A percentile compares a stretch with the other conserved stretches of the same genome.
Conservation (phyloP, 1,284 basidiomycete genomes). For the Sanghuangporus baumii region DNA sequence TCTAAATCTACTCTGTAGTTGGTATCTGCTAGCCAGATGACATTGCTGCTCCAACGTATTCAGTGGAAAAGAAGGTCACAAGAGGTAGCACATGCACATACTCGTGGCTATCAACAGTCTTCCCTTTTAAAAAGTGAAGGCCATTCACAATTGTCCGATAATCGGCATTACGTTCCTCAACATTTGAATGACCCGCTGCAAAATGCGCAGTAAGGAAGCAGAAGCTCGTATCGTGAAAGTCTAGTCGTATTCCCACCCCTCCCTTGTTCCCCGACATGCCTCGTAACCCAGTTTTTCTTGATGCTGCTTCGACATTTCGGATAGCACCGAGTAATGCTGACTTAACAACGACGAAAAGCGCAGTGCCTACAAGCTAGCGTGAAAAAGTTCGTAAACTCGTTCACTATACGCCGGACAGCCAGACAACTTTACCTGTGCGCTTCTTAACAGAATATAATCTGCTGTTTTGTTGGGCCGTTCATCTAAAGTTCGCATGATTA, state of each 20-base stretch:
- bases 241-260: constrained; percentile 88
- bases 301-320: constrained; percentile 86
- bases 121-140: constrained; percentile 84
- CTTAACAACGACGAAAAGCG: constrained; percentile 83
- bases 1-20: constrained; percentile 92
- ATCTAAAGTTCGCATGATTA: constrained; percentile 76
- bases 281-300: constrained; percentile 93
- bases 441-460: constrained; percentile 83
- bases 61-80: background rate
- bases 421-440: constrained; percentile 69
- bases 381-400: constrained; percentile 1
- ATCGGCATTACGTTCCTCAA: constrained; percentile 89
- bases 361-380: constrained; percentile 85
- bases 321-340: constrained; percentile 72
- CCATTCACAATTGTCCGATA: constrained; percentile 84
- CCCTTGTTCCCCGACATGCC: constrained; percentile 99
- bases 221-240: constrained; percentile 86
- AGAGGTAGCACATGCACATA: constrained; percentile 34
- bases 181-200: constrained; percentile 87
- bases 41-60: constrained; percentile 46
- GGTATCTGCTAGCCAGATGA: constrained; percentile 92
- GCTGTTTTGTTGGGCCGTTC: constrained; percentile 58
- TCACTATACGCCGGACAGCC: constrained; percentile 5
- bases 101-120: constrained; percentile 88
- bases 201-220: constrained; percentile 97